Percentiles rank a stretch among this genome's conserved stretches.
Conservation (phyloP, 148 eudicot genomes). For the Camellia lanceoleosa region DNA sequence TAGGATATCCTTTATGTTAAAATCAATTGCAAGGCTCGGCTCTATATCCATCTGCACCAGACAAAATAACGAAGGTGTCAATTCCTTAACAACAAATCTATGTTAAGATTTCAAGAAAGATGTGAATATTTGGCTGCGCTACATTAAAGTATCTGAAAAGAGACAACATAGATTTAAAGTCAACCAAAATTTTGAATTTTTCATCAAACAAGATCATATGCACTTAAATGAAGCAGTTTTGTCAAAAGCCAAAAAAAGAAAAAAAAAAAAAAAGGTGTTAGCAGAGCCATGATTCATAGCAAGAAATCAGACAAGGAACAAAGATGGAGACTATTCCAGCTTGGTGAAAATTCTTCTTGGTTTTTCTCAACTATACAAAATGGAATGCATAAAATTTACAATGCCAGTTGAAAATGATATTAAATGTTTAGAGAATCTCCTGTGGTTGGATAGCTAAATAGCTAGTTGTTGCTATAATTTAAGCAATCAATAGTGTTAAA, state of each 20-base stretch:
- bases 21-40: constrained; percentile 84
- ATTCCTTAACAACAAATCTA: constrained; percentile 14
- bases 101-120: constrained; percentile 4
- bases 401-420: neutral
- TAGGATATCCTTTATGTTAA: constrained; percentile 87
- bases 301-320: neutral
- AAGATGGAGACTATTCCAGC: constrained; percentile 7
- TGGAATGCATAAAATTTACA: neutral
- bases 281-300: neutral
- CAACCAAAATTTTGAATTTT: neutral
- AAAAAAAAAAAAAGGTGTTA: neutral
- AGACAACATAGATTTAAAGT: neutral
- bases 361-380: neutral
- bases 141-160: neutral
- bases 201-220: neutral
- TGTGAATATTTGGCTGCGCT: neutral
- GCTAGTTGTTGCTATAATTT: too few species aligned
- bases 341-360: constrained; percentile 1
- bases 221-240: neutral
- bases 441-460: too few species aligned
- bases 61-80: constrained; percentile 16
- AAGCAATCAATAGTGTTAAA: too few species aligned
- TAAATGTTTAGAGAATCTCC: too few species aligned
- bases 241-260: neutral
- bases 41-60: constrained; percentile 84